Percentiles rank a stretch among this genome's conserved stretches.
Conservation (phyloP, 306 rosid genomes). For the Amphicarpaea edgeworthii region DNA sequence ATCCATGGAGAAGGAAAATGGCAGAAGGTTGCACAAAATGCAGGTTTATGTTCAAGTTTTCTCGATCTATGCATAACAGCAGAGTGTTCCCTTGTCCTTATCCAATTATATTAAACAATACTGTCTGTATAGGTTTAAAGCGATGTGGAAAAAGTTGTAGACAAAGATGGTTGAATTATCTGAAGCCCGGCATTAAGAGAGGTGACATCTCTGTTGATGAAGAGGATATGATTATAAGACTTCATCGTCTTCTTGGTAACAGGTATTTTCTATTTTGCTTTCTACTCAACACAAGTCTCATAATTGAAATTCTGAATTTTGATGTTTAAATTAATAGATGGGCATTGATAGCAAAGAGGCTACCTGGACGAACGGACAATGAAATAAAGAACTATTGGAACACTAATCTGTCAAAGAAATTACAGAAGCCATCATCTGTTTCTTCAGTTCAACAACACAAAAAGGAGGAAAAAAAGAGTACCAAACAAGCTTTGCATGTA, state of each 20-base stretch:
- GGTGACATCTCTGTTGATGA: constrained; percentile 52
- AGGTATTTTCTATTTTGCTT: constrained; percentile 42
- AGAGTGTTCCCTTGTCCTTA: background rate
- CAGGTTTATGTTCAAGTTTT: constrained; percentile 37
- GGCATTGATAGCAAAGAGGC: constrained; percentile 81
- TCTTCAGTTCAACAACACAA: constrained; percentile 18
- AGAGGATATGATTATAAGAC: constrained; percentile 61
- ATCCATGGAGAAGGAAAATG: constrained; percentile 55
- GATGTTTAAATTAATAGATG: constrained; percentile 58
- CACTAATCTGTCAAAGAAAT: constrained; percentile 54
- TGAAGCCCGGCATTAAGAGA: constrained; percentile 54
- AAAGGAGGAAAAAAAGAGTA: background rate
- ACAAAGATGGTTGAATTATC: constrained; percentile 58
- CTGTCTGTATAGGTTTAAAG: constrained; percentile 54
- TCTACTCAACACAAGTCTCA: background rate
- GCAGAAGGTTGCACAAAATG: constrained; percentile 54
- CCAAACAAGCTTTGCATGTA: constrained; percentile 27
- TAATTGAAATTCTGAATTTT: background rate
- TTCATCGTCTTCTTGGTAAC: constrained; percentile 64
- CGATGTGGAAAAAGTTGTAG: constrained; percentile 58
- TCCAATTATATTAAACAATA: background rate
- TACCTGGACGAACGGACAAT: constrained; percentile 92
- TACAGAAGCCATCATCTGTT: constrained; percentile 23
- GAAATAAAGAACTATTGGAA: constrained; percentile 89
- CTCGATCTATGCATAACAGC: background rate